phyloP scores from a whole-genome alignment of 2,329 filamentous ascomycete species.

The Aspergillus ruber region DNA sequence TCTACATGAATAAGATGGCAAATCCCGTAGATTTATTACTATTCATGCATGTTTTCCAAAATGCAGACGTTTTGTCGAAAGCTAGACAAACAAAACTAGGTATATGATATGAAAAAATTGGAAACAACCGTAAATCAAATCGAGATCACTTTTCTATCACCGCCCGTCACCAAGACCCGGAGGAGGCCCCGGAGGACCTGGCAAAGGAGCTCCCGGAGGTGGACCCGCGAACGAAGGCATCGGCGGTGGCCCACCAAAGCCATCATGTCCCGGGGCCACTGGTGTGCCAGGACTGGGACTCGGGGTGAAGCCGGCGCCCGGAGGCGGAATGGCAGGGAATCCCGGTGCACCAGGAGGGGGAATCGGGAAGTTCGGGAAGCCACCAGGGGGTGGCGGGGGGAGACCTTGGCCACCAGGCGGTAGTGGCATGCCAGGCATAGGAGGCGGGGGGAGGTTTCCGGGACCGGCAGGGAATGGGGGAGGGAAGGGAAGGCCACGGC shows the following conservation, averaged over 20 bases:
- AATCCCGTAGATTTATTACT: background rate
- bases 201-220: slow-evolving; percentile 19
- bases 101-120: background rate
- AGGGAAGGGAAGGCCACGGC: slow-evolving; percentile 49
- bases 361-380: slow-evolving; percentile 48
- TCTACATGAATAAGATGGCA: too few relatives aligned
- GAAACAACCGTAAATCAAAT: slow-evolving; percentile 2
- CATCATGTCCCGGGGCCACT: slow-evolving; percentile 23
- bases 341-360: slow-evolving; percentile 29
- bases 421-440: slow-evolving; percentile 36
- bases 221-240: background rate
- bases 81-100: slow-evolving; percentile 1
- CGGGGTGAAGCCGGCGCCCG: slow-evolving; percentile 19
- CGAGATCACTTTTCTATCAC: slow-evolving; percentile 8
- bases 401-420: slow-evolving; percentile 34
- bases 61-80: background rate
- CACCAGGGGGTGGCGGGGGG: slow-evolving; percentile 18
- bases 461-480: slow-evolving; percentile 37
- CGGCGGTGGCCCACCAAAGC: slow-evolving; percentile 15
- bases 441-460: slow-evolving; percentile 26
- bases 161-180: slow-evolving; percentile 25
- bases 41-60: background rate
- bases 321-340: slow-evolving; percentile 26
- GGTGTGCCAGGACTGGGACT: slow-evolving; percentile 19
- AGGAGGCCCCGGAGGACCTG: slow-evolving; percentile 17